phyloP scores from a whole-genome alignment of 495 filamentous ascomycete genomes.

The Cercophora newfieldiana region DNA sequence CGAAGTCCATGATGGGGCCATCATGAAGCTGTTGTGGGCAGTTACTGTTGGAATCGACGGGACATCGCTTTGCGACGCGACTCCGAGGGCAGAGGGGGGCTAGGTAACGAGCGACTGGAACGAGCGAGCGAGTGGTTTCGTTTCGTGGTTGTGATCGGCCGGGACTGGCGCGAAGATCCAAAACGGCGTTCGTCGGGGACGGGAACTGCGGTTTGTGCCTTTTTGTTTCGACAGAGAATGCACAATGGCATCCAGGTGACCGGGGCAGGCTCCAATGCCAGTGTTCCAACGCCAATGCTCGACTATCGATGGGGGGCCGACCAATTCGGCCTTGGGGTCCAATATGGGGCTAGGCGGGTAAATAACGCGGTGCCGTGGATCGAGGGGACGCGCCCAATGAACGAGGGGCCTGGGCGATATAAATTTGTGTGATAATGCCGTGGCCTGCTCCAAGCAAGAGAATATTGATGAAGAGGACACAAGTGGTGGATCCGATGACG shows the following conservation, averaged over 20 bases:
- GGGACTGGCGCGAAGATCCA: constrained; percentile 27
- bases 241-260: constrained; percentile 19
- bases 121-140: constrained; percentile 26
- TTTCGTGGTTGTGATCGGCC: constrained; percentile 20
- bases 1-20: constrained; percentile 31
- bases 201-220: constrained; percentile 2
- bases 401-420: constrained; percentile 15
- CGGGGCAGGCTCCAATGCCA: neutral
- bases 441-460: constrained; percentile 18
- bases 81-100: constrained; percentile 5
- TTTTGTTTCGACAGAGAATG: neutral
- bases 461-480: neutral
- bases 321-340: constrained; percentile 13
- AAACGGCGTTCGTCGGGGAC: constrained; percentile 22
- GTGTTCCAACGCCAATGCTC: neutral
- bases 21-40: constrained; percentile 28
- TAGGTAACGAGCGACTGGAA: constrained; percentile 12
- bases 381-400: constrained; percentile 30
- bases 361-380: constrained; percentile 32
- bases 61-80: constrained; percentile 30
- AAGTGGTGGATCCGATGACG: neutral
- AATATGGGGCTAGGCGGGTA: constrained; percentile 38
- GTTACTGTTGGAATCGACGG: constrained; percentile 18
- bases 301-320: neutral
- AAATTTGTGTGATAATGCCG: constrained; percentile 38